Evolutionary conservation across 345 rosid species (phyloP), one percentile per base, ranked within the genome.

Genomic region (Hypericum perforatum): DNA sequence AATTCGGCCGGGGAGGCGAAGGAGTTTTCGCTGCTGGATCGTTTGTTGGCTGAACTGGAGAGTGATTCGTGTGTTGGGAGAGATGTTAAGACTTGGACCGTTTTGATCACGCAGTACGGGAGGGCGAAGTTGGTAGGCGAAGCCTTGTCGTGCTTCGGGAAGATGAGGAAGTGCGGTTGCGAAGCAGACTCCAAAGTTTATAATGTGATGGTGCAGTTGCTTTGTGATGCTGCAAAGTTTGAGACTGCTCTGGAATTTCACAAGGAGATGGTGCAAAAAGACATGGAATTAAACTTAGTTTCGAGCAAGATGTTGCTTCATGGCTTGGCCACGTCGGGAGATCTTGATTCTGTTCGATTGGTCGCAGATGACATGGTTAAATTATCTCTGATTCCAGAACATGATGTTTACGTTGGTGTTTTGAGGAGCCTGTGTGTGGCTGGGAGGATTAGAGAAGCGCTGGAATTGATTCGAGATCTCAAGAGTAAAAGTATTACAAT

Each of bases 391-490:
- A 53, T 82, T 49, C 78, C 83, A n/a, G 74, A 75, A 32, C 71
- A 54, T 11, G 77, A 77, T 54, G 92, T 63, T 45, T 74, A 70
- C 55, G 64, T 78, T 63, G 69, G 60, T 60, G 55, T 78, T 63
- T 75, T 85, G 52, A 81, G 73, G 72, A 79, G 91, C 54, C 82
- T 74, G 38, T 89, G 97, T 47, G 47, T 74, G 49, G 75, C 86
- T 6, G 82, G 85, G 63, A 82, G 74, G 70, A 76, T 89, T n/a
- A 79, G 54, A 63, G 97, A 85, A 54, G 92, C 89, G 29, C 48
- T 89, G 60, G 84, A 75, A 60, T 60, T 81, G 60, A 77, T 85
- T 58, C 80, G 74, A 11, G 74, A 74, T 54, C 74, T 89, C 11
- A 85, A 81, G 56, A 70, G 53, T 51, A 82, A 76, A 63, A 71